These are phyloP conservation scores for Podospora australis DNA, from an alignment of 495 filamentous ascomycete genomes.

Conservation along the genomic window DNA sequence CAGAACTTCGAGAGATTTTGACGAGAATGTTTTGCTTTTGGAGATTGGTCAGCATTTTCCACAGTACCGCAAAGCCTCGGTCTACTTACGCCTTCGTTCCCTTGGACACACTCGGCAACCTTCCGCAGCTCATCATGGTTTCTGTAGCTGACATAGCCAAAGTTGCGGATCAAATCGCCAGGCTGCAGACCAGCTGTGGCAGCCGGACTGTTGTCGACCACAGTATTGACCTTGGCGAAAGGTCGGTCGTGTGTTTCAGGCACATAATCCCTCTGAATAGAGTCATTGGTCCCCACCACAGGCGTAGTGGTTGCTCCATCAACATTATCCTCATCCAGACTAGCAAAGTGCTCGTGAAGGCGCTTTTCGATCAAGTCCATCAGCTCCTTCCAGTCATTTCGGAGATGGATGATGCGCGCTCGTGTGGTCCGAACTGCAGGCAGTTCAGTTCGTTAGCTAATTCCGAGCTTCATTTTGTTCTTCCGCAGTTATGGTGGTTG, in stretches of 20 bases:
- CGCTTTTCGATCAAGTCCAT: constrained; percentile 76
- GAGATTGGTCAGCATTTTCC: constrained; percentile 10
- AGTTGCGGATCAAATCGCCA: constrained; percentile 77
- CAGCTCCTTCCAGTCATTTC: constrained; percentile 87
- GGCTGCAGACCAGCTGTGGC: constrained; percentile 71
- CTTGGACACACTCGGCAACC: constrained; percentile 75
- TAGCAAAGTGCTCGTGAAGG: constrained; percentile 72
- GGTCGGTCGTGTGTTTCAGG: constrained; percentile 52
- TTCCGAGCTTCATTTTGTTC: no score
- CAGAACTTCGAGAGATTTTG: constrained; percentile 54
- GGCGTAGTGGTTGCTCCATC: neutral
- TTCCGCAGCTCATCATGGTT: constrained; percentile 83
- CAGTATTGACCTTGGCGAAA: constrained; percentile 87
- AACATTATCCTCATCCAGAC: constrained; percentile 33
- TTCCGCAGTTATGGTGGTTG: no score
- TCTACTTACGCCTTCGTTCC: constrained; percentile 79
- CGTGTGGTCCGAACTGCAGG: constrained; percentile 80
- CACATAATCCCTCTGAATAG: constrained; percentile 27
- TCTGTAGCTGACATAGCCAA: constrained; percentile 71
- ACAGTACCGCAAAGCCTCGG: neutral
- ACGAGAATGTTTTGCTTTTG: constrained; percentile 61
- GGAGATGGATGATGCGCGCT: constrained; percentile 78
- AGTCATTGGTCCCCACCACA: neutral
- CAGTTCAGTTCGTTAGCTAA: no score
- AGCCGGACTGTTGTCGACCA: constrained; percentile 74